These are phyloP conservation scores for Candida endomychidarum DNA, from an alignment of 805 yeast genomes.

Conservation along the genomic window DNA sequence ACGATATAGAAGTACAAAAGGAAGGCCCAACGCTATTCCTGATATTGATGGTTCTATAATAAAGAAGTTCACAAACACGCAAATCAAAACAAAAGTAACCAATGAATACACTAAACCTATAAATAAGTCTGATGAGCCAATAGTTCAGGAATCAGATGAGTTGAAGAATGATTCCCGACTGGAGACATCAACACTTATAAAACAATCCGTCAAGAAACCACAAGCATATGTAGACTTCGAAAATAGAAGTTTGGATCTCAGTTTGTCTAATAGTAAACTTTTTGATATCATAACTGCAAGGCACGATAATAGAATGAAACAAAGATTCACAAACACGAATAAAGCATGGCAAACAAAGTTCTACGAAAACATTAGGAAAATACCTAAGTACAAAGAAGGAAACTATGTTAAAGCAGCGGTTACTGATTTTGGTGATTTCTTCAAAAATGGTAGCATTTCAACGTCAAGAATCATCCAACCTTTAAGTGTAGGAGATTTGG, in stretches of 20 bases:
- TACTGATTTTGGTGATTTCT: conserved; percentile 6
- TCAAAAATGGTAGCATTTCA: conserved; percentile 20
- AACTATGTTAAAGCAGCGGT: not conserved
- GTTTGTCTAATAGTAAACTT: conserved; percentile 19
- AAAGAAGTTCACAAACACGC: too few species aligned
- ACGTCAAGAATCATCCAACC: conserved; percentile 17
- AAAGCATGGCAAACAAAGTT: conserved; percentile 20
- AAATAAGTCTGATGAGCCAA: too few species aligned
- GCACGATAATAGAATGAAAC: conserved; percentile 19
- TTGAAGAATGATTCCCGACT: too few species aligned
- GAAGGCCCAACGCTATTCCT: too few species aligned
- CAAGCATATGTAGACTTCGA: conserved; percentile 21
- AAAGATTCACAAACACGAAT: conserved; percentile 20
- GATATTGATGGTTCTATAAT: too few species aligned
- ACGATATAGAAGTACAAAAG: conserved; percentile 3
- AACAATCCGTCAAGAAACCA: not conserved
- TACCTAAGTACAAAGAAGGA: not conserved
- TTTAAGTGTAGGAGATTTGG: conserved; percentile 61
- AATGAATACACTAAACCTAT: too few species aligned
- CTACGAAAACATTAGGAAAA: not conserved
- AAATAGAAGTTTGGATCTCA: conserved; percentile 22
- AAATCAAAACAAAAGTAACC: not conserved
- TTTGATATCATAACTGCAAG: conserved; percentile 19
- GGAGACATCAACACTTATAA: not conserved
- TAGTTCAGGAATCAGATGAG: too few species aligned